phyloP scores from a whole-genome alignment of 352 stramenopile genomes.

The Sclerospora graminicola region DNA sequence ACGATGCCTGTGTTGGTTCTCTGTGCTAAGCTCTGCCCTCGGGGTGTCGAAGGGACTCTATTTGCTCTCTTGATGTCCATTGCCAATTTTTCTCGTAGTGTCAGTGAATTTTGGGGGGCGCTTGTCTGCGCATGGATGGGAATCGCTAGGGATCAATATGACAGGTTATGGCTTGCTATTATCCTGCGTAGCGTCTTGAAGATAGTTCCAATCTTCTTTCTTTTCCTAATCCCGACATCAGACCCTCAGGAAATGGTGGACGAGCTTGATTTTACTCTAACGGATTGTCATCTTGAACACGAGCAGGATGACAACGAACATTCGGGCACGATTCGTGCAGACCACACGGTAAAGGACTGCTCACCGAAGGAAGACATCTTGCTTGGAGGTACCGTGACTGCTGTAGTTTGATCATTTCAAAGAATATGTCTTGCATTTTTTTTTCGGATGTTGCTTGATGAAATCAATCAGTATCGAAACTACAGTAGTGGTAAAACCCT shows the following conservation, averaged over 20 bases:
- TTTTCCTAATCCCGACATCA: constrained; percentile 68
- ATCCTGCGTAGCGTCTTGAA: constrained; percentile 87
- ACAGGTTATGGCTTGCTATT: constrained; percentile 87
- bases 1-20: constrained; percentile 93
- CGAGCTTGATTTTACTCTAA: constrained; percentile 40
- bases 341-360: constrained; percentile 31
- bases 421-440: no score
- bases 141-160: constrained; percentile 88
- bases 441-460: no score
- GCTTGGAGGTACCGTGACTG: constrained; percentile 11
- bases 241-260: constrained; percentile 74
- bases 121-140: constrained; percentile 82
- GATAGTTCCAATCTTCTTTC: constrained; percentile 86
- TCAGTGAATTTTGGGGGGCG: constrained; percentile 90
- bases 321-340: constrained; percentile 28
- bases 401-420: constrained; percentile 20
- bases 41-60: constrained; percentile 92
- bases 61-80: constrained; percentile 97
- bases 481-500: no score
- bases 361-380: constrained; percentile 20
- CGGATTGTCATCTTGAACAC: constrained; percentile 13
- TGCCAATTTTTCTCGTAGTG: constrained; percentile 90
- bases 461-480: no score
- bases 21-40: constrained; percentile 90
- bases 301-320: constrained; percentile 20